Evolutionary conservation across 139 green algal species (phyloP), one percentile per base, ranked within the genome.

Genomic region (Picochlorum sp.): DNA sequence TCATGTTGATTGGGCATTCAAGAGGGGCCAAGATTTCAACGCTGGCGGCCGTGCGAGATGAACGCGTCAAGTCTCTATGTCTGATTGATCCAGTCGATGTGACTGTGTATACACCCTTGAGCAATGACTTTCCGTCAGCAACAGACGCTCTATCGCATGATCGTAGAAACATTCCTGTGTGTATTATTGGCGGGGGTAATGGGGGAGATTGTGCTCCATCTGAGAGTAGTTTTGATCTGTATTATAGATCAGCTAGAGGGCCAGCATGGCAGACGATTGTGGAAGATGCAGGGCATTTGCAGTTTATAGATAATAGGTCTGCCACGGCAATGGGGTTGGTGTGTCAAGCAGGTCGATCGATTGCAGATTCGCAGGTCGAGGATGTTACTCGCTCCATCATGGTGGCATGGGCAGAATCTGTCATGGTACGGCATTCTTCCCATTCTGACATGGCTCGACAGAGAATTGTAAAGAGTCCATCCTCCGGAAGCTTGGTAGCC

Each of bases 31-130:
- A 96, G 74, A 61, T 96, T 41, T 85, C 80, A 23, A 77, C 85
- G 30, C 74, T 97, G 46, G 74, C 82, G 15, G 89, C 81, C 9
- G 56, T 73, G 1, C 23, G 69, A 23, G 89, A 94, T 54, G n/a
- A 66, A 0, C 75, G 89, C 2, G 79, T 91, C 4, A 57, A 64
- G 0, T 84, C 85, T 2, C 45, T 96, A 56, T 90, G 77, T 60
- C 75, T 96, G 18, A 61, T 95, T 0, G 90, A 97, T 68, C 90
- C 90, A 1, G 91, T 96, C 5, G 89, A 96, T 74, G 89, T 89
- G 63, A 96, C 90, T 6, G 64, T 85, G 46, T 94, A 71, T 67
- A 54, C 65, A 7, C 56, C 65, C 3, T 28, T 67, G 9, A 26
- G 59, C n/a, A 41, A 49, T n/a, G 65, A 69, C 15, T 90, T 80